Percentiles rank a stretch among this genome's conserved stretches.
These are phyloP conservation scores for Diaporthe vaccinii DNA, from an alignment of 2,329 filamentous ascomycete genomes.

Conservation along the genomic window DNA sequence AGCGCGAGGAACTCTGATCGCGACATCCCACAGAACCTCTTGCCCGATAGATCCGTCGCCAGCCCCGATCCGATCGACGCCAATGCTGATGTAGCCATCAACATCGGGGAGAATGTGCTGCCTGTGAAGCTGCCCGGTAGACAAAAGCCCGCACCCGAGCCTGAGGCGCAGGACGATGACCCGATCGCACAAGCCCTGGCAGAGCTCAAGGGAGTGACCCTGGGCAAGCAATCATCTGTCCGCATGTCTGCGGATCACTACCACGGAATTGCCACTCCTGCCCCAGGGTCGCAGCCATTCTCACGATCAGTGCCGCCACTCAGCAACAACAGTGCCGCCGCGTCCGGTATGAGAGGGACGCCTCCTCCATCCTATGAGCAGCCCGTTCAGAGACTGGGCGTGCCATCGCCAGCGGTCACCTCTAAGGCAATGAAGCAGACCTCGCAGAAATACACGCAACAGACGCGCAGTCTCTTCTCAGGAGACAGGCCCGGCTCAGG, in stretches of 20 bases:
- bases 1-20: conserved; percentile 49
- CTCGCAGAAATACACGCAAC: conserved; percentile 87
- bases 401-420: conserved; percentile 92
- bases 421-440: conserved; percentile 96
- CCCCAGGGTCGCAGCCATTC: conserved; percentile 63
- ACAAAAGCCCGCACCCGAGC: conserved; percentile 58
- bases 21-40: conserved; percentile 54
- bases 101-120: conserved; percentile 96
- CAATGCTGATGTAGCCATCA: conserved; percentile 91
- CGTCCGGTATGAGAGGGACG: conserved; percentile 76
- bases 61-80: conserved; percentile 93
- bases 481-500: conserved; percentile 54
- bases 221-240: conserved; percentile 81
- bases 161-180: conserved; percentile 75
- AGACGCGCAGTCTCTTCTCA: conserved; percentile 83
- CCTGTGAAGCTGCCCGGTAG: conserved; percentile 86
- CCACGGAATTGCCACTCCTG: conserved; percentile 91
- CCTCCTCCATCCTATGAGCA: conserved; percentile 91
- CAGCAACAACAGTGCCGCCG: conserved; percentile 57
- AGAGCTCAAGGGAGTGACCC: conserved; percentile 86
- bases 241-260: conserved; percentile 97
- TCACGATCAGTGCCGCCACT: conserved; percentile 58
- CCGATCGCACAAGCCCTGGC: conserved; percentile 94
- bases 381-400: conserved; percentile 83
- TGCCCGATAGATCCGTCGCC: conserved; percentile 57